Base-by-base conservation (phyloP, 768 basidiomycete species). In the Hericium rajendrae region DNA sequence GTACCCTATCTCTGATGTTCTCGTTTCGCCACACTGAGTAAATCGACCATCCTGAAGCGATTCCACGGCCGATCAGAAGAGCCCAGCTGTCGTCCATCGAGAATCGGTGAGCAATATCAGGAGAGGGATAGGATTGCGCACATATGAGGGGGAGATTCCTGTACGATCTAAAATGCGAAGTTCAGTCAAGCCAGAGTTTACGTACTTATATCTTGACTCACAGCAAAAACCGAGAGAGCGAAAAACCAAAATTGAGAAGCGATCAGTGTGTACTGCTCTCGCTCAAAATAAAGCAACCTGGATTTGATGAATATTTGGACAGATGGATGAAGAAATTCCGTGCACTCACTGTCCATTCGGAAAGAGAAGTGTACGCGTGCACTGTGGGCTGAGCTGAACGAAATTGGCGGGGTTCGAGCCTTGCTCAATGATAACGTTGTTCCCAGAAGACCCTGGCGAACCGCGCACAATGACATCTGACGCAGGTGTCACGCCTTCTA, bases 141-240 rank as follows among this genome's bases (percentile, higher is more conserved):
- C 81, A 77, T 66, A 62, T 83, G 82, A 16, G 83, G 78, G 2
- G 80, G 74, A 1, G 81, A 82, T 57, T 80, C 76, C 39, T 72
- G 72, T 16, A 76, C 59, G 57, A 82, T 73, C 70, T 71, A 39
- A 18, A 53, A 28, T 20, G 22, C 2, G 8, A 6, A 8, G 9
- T 32, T 32, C 0, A 48, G 46, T 52, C 50, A 24, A 41, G 57
- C 38, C 20, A 52, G 10, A 18, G 12, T 12, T 6, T 13, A 11
- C 46, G 11, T 3, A 4, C 8, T 22, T 6, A 12, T 32, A 48
- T 3, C 22, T 3, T 15, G 50, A 55, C 53, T 39, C 54, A 64
- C 62, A 4, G 64, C 64, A 38, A 62, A 60, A 15, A 65, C 53
- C 0, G 64, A 55, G n/a, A 62, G 38, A 15, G 60, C 62, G 28